Base-by-base conservation (phyloP, 2,329 filamentous ascomycete species). In the Penicillium sp. region DNA sequence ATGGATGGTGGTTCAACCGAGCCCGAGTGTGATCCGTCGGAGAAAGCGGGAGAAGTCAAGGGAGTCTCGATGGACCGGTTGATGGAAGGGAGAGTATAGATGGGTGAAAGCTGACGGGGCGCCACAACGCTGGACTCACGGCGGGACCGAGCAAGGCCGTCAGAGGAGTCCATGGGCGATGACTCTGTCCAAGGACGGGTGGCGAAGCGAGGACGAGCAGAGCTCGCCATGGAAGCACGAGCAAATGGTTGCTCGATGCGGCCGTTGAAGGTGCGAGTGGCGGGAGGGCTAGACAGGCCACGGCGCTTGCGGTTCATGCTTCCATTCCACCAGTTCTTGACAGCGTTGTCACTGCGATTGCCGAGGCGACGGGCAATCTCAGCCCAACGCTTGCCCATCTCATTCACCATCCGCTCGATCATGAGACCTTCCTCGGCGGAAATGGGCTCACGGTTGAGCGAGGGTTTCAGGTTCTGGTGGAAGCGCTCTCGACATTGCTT, bases 311-410 rank as follows among this genome's bases (percentile, higher is more conserved):
- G 82, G 73, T 95, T 95, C 78, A 90, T 86, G 66, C 85, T 88
- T 43, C 90, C 90, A 66, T 95, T 95, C 88, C 88, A 95, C 89
- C 90, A 96, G 70, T 96, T 96, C 80, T 96, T 96, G 54, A 96
- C 88, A 27, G 88, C 86, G 63, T 96, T 96, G 74, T 96, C 90
- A 68, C 90, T 95, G 63, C 90, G 85, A 55, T 89, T 89, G 46
- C 85, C 79, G 18, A 96, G 78, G 39, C 82, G 78, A 56, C 90
- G 80, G 39, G 90, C 88, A 63, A 96, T 96, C 65, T 96, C 89
- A 2, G 90, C 90, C 90, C 90, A 96, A 48, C 86, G 82, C 74
- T 90, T 91, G 53, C 90, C 90, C 73, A 88, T 83, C 59, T 86
- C 80, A 9, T 72, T 69, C 12, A 96, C 90, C 66, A 93, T 78